Percentiles rank a stretch among this genome's conserved stretches.
phyloP scores from a whole-genome alignment of 2,329 filamentous ascomycete genomes.

The Talaromyces marneffei region DNA sequence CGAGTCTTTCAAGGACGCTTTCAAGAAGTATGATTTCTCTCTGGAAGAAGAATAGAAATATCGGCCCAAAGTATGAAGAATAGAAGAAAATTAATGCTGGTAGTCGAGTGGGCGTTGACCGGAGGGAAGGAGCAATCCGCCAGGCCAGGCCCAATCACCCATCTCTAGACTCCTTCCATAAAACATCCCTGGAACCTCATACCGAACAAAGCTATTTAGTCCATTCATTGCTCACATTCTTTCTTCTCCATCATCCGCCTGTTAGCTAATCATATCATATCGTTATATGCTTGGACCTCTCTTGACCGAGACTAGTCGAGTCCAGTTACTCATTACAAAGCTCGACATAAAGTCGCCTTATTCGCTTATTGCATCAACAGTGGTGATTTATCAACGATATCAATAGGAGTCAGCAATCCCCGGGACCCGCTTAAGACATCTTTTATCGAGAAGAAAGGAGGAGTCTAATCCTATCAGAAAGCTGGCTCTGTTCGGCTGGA shows the following conservation, averaged over 20 bases:
- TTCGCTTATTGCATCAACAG: not conserved
- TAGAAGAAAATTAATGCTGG: not conserved
- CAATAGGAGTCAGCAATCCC: not conserved
- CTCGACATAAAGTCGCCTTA: not conserved
- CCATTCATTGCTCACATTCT: not conserved
- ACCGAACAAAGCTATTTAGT: not conserved
- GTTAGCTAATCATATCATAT: not conserved
- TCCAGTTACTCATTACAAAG: not conserved
- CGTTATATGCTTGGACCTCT: slow-evolving; percentile 3
- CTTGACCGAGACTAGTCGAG: not conserved
- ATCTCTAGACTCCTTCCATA: not conserved
- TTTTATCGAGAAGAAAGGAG: not conserved
- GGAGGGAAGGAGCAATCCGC: slow-evolving; percentile 4
- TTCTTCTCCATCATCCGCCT: not conserved
- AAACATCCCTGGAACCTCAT: not conserved
- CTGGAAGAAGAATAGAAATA: slow-evolving; percentile 27
- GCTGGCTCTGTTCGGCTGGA: not conserved
- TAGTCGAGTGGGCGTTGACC: not conserved
- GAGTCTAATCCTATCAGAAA: not conserved
- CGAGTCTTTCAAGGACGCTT: slow-evolving; percentile 71
- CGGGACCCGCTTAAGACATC: not conserved
- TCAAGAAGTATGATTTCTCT: slow-evolving; percentile 83
- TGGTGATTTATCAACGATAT: not conserved
- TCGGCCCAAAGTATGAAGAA: not conserved
- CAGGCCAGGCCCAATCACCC: not conserved